Evolutionary conservation across 164 flowering plant species (phyloP), one percentile per base, ranked within the genome.

Genomic region (Dillenia suffruticosa): DNA sequence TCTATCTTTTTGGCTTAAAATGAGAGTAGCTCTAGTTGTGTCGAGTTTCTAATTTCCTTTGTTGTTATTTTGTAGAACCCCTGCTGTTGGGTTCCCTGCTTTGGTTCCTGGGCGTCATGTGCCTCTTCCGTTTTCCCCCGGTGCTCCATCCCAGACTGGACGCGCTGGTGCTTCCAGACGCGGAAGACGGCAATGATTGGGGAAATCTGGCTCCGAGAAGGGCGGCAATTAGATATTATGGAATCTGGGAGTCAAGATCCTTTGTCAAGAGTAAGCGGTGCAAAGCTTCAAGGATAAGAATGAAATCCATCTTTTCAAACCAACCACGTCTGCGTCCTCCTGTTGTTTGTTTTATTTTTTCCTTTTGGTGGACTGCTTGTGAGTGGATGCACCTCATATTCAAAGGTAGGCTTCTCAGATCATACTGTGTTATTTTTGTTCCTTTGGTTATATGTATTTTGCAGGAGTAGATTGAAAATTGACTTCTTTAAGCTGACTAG

Each of bases 1-100:
- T 32, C 40, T 5, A 19, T 19, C 22, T 32, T 26, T 32, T 32
- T 32, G 40, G 40, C 40, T 4, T 32, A 32, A 32, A 32, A 32
- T 32, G 40, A 32, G 40, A 32, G 40, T 32, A 4, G 40, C 40
- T 32, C 40, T 32, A 32, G 40, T 32, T 32, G 7, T 32, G 40
- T 32, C 5, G 17, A 9, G 12, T 52, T 5, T 4, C 10, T 8
- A 52, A 8, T 8, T 52, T 52, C 2, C 22, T n/a, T 40, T 50
- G 53, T 61, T 22, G 54, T 46, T 75, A 8, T 12, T 57, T 49
- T 69, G 68, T 96, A 93, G 98, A 94, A 94, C 81, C 92, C 97
- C 98, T 94, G 98, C 98, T 87, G 98, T 84, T 94, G 98, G 98
- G 92, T 94, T 94, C 97, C 98, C 98, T 94, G 98, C 86, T 94